Evolutionary conservation across 805 yeast species (phyloP).

Genomic region (Helenozyma baotianmanensis): DNA sequence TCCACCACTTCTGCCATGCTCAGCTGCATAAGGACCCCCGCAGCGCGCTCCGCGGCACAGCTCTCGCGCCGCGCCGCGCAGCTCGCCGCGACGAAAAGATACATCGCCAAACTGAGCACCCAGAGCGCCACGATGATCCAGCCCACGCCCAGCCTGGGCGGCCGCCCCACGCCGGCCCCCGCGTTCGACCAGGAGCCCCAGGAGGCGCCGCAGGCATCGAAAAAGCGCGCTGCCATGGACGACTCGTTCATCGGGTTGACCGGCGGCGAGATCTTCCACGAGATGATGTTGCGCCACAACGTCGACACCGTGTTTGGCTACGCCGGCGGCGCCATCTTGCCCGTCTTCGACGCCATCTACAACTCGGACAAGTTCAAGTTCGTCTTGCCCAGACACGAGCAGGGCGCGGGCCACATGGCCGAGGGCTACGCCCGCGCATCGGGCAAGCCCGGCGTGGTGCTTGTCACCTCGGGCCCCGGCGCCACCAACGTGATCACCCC

Average conservation of each 20-base stretch:
- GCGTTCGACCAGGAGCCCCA: slow-evolving; percentile 39
- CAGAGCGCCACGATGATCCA: slow-evolving; percentile 26
- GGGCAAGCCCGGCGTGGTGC: slow-evolving; percentile 96
- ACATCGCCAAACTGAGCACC: slow-evolving; percentile 26
- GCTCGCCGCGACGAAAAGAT: slow-evolving; percentile 19
- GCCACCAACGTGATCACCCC: slow-evolving; percentile 99
- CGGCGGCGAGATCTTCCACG: slow-evolving; percentile 99
- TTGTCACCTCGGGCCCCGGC: slow-evolving; percentile 99
- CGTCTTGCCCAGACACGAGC: slow-evolving; percentile 94
- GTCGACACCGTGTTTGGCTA: slow-evolving; percentile 97
- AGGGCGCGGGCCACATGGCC: slow-evolving; percentile 99
- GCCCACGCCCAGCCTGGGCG: slow-evolving; percentile 11
- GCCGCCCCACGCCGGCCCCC: slow-evolving; percentile 47
- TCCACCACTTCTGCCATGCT: slow-evolving; percentile 8
- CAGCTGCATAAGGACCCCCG: slow-evolving; percentile 12
- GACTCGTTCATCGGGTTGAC: slow-evolving; percentile 90
- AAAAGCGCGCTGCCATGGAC: slow-evolving; percentile 45
- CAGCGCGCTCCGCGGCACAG: slow-evolving; percentile 9
- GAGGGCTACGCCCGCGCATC: slow-evolving; percentile 96
- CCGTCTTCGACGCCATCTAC: slow-evolving; percentile 95
- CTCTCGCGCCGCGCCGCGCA: slow-evolving; percentile 7
- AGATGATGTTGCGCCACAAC: slow-evolving; percentile 94
- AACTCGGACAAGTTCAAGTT: slow-evolving; percentile 85
- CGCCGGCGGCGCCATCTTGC: slow-evolving; percentile 98
- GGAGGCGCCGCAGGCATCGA: slow-evolving; percentile 4